Conservation (phyloP, 1,139 yeast genomes). For the Trichomonascaceae sp. region DNA sequence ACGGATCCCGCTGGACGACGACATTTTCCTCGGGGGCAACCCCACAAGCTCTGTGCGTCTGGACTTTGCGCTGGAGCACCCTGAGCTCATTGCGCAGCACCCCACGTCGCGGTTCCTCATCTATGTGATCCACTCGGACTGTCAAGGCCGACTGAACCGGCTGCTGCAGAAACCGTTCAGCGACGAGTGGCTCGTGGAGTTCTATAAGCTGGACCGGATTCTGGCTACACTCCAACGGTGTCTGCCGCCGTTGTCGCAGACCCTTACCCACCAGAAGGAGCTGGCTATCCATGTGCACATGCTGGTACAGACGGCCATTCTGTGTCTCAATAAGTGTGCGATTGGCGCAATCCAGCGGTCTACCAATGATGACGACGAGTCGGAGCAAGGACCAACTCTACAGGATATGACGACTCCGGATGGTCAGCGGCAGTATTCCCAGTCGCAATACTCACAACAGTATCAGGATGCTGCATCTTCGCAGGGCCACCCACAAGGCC, state of each 20-base stretch:
- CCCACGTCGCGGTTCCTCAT: slow-evolving; percentile 4
- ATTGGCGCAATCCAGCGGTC: slow-evolving; percentile 8
- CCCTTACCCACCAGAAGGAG: neutral
- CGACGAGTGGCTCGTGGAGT: slow-evolving; percentile 14
- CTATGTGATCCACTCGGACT: slow-evolving; percentile 6
- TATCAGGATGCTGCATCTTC: neutral
- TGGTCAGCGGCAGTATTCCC: neutral
- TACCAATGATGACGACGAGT: neutral
- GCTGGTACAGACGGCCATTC: slow-evolving; percentile 11
- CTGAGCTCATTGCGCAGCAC: slow-evolving; percentile 7
- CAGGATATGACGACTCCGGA: neutral
- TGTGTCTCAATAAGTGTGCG: slow-evolving; percentile 14
- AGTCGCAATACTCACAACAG: neutral
- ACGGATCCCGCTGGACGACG: slow-evolving; percentile 18
- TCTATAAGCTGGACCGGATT: slow-evolving; percentile 9
- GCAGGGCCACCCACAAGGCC: no score
- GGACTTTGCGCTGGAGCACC: slow-evolving; percentile 7
- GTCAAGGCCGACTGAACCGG: slow-evolving; percentile 4
- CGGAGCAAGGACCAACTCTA: neutral
- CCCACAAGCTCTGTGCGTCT: slow-evolving; percentile 6
- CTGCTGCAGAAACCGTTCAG: slow-evolving; percentile 1
- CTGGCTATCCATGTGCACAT: slow-evolving; percentile 11
- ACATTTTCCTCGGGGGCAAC: slow-evolving; percentile 9
- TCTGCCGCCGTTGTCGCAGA: neutral
- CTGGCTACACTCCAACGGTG: slow-evolving; percentile 7